Evolutionary conservation across 306 rosid species (phyloP).

Genomic region (Prosopis cineraria): DNA sequence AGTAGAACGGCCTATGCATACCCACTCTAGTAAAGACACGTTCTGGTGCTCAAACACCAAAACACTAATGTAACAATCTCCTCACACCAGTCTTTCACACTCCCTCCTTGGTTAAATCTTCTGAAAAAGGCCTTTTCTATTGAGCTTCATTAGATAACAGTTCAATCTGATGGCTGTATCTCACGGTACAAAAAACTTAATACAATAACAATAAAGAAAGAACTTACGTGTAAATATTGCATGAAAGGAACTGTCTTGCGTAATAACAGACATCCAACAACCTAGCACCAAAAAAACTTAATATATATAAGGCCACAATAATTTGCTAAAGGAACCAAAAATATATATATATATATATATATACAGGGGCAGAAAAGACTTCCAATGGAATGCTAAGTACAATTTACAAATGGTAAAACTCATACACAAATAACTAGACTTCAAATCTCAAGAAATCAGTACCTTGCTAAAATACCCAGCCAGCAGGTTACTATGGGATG

Average conservation of each 20-base stretch:
- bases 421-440: conserved; percentile 1
- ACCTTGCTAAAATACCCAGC: conserved; percentile 99
- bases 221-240: conserved; percentile 89
- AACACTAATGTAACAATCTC: background rate
- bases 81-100: background rate
- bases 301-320: conserved; percentile 27
- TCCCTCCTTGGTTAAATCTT: background rate
- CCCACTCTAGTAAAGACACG: background rate
- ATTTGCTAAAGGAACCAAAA: conserved; percentile 19
- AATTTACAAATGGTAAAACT: background rate
- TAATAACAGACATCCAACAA: conserved; percentile 89
- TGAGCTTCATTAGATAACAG: background rate
- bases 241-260: conserved; percentile 94
- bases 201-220: conserved; percentile 16
- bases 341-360: background rate
- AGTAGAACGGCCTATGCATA: background rate
- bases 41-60: background rate
- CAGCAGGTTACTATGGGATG: conserved; percentile 75
- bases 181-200: background rate
- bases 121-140: background rate
- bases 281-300: conserved; percentile 63
- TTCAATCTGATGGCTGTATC: background rate
- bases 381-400: conserved; percentile 6
- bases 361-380: background rate
- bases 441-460: conserved; percentile 37